Evolutionary conservation across 192 early-diverging fungal genomes (phyloP).

Genomic region (Entomortierella beljakovae): DNA sequence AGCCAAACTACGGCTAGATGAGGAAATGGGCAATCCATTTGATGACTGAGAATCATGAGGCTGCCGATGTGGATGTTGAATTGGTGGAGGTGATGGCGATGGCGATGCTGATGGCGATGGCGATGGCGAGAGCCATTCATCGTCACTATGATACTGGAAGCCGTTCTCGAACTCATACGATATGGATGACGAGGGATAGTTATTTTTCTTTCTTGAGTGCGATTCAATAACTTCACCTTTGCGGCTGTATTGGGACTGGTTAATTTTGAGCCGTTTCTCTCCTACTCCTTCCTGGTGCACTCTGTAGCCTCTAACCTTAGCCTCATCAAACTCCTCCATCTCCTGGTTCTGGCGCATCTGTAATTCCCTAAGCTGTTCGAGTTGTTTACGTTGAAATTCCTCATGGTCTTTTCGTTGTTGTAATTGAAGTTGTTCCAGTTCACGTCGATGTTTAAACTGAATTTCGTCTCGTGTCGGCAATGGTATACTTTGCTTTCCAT

Average conservation of each 20-base stretch:
- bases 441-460: constrained; percentile 32
- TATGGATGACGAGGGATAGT: background rate
- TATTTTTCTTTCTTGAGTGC: background rate
- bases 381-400: constrained; percentile 44
- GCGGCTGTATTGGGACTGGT: constrained; percentile 10
- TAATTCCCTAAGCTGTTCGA: constrained; percentile 47
- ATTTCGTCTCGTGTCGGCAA: constrained; percentile 23
- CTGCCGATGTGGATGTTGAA: constrained; percentile 1
- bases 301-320: constrained; percentile 9
- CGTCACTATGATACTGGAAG: constrained; percentile 10
- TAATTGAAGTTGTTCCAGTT: constrained; percentile 38
- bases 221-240: background rate
- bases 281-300: constrained; percentile 18
- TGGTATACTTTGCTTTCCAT: background rate
- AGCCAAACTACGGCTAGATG: background rate
- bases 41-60: background rate
- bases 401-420: constrained; percentile 49
- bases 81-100: too few species aligned
- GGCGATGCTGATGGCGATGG: constrained; percentile 11
- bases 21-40: background rate
- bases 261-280: constrained; percentile 25
- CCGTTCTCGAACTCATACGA: constrained; percentile 41
- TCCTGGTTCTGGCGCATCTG: constrained; percentile 37
- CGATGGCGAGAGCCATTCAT: constrained; percentile 3
- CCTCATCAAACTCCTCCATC: constrained; percentile 27